phyloP scores from a whole-genome alignment of 2,329 filamentous ascomycete genomes.

The Helminthosporium solani region DNA sequence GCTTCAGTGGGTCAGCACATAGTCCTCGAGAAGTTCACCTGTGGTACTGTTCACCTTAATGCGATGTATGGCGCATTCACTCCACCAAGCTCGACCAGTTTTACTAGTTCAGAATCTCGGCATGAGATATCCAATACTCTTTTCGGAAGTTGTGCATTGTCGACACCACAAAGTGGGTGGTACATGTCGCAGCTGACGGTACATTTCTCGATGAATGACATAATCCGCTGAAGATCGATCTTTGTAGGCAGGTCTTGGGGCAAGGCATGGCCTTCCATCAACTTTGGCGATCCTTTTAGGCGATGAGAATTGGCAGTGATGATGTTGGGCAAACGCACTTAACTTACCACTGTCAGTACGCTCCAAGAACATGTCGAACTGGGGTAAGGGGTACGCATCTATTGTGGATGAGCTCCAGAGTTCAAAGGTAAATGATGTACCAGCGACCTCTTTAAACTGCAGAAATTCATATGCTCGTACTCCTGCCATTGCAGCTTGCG shows the following conservation, averaged over 20 bases:
- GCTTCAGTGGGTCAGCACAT: not conserved
- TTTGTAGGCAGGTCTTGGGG: not conserved
- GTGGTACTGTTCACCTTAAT: not conserved
- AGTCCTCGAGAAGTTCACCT: not conserved
- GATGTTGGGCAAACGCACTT: not conserved
- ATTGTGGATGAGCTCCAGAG: not conserved
- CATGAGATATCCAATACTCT: not conserved
- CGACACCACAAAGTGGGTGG: not conserved
- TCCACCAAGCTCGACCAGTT: not conserved
- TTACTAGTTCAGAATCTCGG: not conserved
- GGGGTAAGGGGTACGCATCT: not conserved
- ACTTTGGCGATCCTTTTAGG: not conserved
- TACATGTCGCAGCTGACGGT: not conserved
- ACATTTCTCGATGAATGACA: slow-evolving; percentile 1
- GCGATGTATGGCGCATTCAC: not conserved
- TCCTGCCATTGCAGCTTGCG: not conserved
- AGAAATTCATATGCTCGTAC: not conserved
- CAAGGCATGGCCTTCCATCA: not conserved
- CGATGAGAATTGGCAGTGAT: not conserved
- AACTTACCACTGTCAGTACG: not conserved
- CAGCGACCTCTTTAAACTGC: not conserved
- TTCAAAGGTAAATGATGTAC: not conserved
- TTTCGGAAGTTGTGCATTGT: not conserved
- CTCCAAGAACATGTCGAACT: not conserved
- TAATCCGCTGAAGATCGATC: not conserved